Conservation (phyloP, 805 yeast species). For the Suhomyces sp. region DNA sequence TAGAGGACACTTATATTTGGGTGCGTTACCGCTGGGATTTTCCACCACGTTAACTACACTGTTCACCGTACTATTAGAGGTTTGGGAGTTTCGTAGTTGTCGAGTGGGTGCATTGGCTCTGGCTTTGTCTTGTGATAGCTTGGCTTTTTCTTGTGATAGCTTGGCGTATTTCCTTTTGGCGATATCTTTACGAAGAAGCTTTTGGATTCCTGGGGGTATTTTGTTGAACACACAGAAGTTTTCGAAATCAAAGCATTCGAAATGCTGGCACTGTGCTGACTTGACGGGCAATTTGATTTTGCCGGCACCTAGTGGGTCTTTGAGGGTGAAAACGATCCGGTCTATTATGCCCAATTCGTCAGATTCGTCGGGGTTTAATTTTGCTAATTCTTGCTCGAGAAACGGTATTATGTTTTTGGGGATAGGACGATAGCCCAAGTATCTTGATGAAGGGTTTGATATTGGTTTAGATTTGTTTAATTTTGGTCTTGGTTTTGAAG, state of each 20-base stretch:
- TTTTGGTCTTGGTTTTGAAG: not conserved
- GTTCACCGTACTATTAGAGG: not conserved
- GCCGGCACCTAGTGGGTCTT: slow-evolving; percentile 41
- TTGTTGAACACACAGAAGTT: slow-evolving; percentile 39
- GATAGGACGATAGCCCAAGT: slow-evolving; percentile 17
- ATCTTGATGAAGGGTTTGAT: not conserved
- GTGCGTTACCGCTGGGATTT: slow-evolving; percentile 9
- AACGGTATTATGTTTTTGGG: slow-evolving; percentile 30
- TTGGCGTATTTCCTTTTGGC: slow-evolving; percentile 12
- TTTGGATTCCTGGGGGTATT: slow-evolving; percentile 26
- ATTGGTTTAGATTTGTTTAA: not conserved
- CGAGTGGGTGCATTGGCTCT: not conserved
- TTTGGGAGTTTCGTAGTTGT: not conserved
- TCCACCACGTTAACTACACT: slow-evolving; percentile 2
- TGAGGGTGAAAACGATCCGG: slow-evolving; percentile 35
- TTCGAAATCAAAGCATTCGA: slow-evolving; percentile 45
- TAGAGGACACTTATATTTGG: slow-evolving; percentile 39
- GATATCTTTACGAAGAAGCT: slow-evolving; percentile 25
- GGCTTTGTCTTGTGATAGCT: slow-evolving; percentile 10
- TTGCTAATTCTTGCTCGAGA: slow-evolving; percentile 25
- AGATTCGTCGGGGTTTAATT: slow-evolving; percentile 28
- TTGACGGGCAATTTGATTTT: slow-evolving; percentile 41
- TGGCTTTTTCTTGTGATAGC: slow-evolving; percentile 10
- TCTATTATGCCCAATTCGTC: slow-evolving; percentile 34
- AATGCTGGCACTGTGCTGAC: slow-evolving; percentile 35